These are phyloP conservation scores for Hypoxylon intermedium DNA, from an alignment of 495 filamentous ascomycete species.

Conservation along the genomic window DNA sequence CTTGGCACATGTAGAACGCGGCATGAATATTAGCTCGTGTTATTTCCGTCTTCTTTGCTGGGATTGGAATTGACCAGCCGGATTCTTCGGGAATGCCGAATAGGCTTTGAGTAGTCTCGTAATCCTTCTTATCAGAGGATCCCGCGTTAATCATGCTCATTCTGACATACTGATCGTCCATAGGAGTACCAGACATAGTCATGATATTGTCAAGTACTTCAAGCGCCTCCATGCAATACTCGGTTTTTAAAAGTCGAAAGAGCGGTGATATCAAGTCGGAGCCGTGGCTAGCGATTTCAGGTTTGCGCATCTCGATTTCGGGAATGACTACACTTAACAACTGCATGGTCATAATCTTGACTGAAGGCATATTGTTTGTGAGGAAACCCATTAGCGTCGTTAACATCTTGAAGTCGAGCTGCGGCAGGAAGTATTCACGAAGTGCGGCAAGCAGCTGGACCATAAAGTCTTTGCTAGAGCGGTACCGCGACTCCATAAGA, in stretches of 20 bases:
- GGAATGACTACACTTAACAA: conserved; percentile 86
- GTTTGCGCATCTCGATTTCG: conserved; percentile 90
- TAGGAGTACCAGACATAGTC: conserved; percentile 88
- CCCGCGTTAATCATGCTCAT: conserved; percentile 94
- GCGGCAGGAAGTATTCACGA: conserved; percentile 80
- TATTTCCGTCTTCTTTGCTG: conserved; percentile 81
- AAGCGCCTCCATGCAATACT: conserved; percentile 89
- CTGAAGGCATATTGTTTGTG: conserved; percentile 85
- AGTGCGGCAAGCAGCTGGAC: conserved; percentile 76
- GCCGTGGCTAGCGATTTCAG: conserved; percentile 87
- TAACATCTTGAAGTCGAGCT: conserved; percentile 79
- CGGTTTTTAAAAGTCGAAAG: conserved; percentile 86
- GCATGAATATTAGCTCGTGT: conserved; percentile 94
- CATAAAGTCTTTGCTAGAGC: conserved; percentile 78
- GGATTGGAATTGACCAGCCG: conserved; percentile 95
- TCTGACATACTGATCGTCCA: conserved; percentile 90
- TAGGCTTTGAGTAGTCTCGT: conserved; percentile 89
- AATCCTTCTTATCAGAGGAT: conserved; percentile 87
- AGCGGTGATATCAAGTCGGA: conserved; percentile 95
- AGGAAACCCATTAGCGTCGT: conserved; percentile 91
- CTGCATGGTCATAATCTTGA: conserved; percentile 90
- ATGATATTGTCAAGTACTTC: conserved; percentile 93
- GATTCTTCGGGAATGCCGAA: conserved; percentile 96
- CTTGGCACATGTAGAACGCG: conserved; percentile 87
- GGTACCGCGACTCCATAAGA: conserved; percentile 73